phyloP scores from a whole-genome alignment of 805 yeast species.

The Candida schatavii region DNA sequence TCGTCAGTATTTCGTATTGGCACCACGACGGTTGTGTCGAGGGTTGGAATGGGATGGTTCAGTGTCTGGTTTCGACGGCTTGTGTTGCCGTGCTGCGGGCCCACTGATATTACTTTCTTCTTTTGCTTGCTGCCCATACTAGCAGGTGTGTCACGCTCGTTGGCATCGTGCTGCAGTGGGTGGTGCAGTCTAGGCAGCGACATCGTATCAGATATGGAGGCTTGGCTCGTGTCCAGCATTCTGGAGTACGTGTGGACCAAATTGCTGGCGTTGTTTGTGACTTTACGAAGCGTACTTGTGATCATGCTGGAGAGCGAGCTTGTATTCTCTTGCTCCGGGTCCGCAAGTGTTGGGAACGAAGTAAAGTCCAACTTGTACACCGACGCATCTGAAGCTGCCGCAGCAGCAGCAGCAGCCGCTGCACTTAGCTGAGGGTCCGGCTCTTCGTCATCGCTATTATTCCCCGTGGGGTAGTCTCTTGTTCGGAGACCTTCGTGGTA shows the following conservation, averaged over 20 bases:
- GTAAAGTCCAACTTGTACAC: conserved; percentile 26
- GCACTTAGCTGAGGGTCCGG: conserved; percentile 4
- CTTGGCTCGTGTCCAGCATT: conserved; percentile 1
- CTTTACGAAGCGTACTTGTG: conserved; percentile 37
- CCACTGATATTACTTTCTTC: not conserved
- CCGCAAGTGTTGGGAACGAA: conserved; percentile 44
- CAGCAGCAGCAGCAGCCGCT: not conserved
- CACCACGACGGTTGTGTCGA: not conserved
- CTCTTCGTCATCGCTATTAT: conserved; percentile 10
- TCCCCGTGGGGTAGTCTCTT: not conserved
- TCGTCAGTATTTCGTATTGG: not conserved
- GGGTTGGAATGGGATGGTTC: not conserved
- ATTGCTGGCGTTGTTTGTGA: conserved; percentile 40
- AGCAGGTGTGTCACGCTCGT: not conserved
- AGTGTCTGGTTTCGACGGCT: not conserved
- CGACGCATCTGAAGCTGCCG: not conserved
- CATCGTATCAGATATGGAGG: not conserved
- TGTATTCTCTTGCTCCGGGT: conserved; percentile 35
- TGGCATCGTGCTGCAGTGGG: no score
- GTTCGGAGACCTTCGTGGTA: not conserved
- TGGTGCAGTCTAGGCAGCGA: not conserved
- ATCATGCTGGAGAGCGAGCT: conserved; percentile 33
- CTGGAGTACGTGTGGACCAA: conserved; percentile 27
- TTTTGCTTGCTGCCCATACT: not conserved
- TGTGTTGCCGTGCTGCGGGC: no score